Base-by-base conservation (phyloP, 371 early-diverging fungal species). In the Lichtheimia ornata region DNA sequence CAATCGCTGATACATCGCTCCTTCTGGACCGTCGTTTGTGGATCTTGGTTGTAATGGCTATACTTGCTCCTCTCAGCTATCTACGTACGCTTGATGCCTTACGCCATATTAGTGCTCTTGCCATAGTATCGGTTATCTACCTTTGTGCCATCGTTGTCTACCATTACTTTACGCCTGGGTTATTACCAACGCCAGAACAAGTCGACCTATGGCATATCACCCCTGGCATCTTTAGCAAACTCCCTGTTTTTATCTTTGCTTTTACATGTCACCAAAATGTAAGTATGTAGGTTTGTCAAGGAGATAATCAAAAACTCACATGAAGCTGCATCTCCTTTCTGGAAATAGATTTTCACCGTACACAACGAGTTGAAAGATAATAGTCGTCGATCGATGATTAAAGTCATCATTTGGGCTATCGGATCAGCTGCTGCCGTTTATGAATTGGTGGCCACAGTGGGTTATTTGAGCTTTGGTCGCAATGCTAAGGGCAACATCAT, bases 241-340 rank as follows among this genome's bases (percentile, higher is more conserved):
- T 99, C 28, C 99, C 99, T 4, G 94, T 99, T 49, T 98, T 99
- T 82, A 94, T 99, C 18, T 99, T 99, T 85, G 93, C 95, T 22
- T 99, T 99, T 66, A 86, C 88, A 15, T 86, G 98, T 70, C 98
- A 97, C 70, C 96, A 96, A 72, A 97, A 97, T 77, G 90, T 91
- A 74, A 77, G 81, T 91, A 74, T 77, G 81, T 58, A 3, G 5
- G 28, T 4, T 15, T 17, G 15, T 17, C 35, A 35, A 35, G 11
- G 35, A 35, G 35, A 28, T 30, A 18, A 50, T 11, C 45, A 53
- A 27, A 27, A 35, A 43, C 40, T 47, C 22, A 30, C 35, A 5
- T 17, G 41, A 2, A 13, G 2, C 15, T n/a, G 15, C 14, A 35
- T 35, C 6, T 35, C 11, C 35, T 35, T 35, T 35, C 1, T 35